Evolutionary conservation across 2,329 filamentous ascomycete genomes (phyloP), one percentile per base, ranked within the genome.

Genomic region (Gaeumannomyces sp.): DNA sequence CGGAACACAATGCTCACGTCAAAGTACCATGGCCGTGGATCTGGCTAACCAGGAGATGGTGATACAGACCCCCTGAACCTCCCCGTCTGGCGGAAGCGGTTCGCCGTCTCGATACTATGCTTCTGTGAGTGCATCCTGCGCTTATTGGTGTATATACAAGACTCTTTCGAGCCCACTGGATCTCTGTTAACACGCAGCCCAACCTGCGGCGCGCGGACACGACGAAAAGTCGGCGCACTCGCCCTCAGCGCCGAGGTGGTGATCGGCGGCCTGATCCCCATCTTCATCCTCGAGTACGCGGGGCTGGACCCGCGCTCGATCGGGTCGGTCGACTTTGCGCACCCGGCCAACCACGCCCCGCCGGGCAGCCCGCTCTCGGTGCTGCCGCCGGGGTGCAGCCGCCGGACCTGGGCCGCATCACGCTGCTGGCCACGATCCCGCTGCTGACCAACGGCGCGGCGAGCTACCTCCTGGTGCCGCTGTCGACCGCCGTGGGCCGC

Each of bases 401-500:
- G 14, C 72, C 75, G 1, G 60, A 68, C 45, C 67, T 76, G n/a
- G 68, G 65, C 63, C 68, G 71, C 57, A 69, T 76, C 13, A 68
- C 72, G 22, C 68, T 75, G 65, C 68, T 78, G 14, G 71, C 73
- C 0, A 75, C 75, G 1, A 68, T 76, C 5, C 76, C 76, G 28
- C 67, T 77, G 25, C 65, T 78, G 27, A 72, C 73, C 63, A 76
- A 76, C 62, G 76, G 76, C 22, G 69, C 73, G 16, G 73, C 75
- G 4, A 73, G 71, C 33, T 76, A 75, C 66, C 62, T 77, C n/a
- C 72, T 76, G n/a, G 72, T 77, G 1, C 76, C 76, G 11, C 69
- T 78, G n/a, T 76, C 75, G 1, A 74, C 73, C 19, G 75, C 71
- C 59, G 68, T 76, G 33, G 76, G 76, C 7, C 73, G 76, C 16